Evolutionary conservation across 2,329 filamentous ascomycete genomes (phyloP), one percentile per base, ranked within the genome.

Genomic region (Dothidotthia symphoricarpi): DNA sequence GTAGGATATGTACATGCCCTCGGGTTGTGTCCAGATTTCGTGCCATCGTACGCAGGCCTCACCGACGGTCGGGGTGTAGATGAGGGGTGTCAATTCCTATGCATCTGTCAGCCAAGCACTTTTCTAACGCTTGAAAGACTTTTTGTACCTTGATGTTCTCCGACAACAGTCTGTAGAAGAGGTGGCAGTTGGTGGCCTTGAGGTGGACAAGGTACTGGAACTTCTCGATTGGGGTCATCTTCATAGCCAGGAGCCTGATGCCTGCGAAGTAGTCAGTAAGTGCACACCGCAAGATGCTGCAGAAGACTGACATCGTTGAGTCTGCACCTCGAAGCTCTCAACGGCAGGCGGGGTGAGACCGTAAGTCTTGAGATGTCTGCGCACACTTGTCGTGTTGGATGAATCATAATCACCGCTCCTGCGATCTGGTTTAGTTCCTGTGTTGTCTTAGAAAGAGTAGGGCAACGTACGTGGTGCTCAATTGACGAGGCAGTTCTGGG

Each of bases 31-130:
- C 75, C 95, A 97, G 57, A 97, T 81, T 59, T 91, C 88, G 26
- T 90, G 95, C 81, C 95, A 98, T 71, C 91, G 85, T 65, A 95
- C 76, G 74, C 93, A 98, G 53, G 95, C 93, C 67, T 97, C 91
- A 59, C 93, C 93, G 58, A 98, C 89, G 61, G 86, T 90, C 30
- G 87, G 87, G 13, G 87, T 93, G 73, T 93, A 93, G 58, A 93
- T 87, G 50, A 91, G 74, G 32, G 87, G 87, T 71, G 88, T 90
- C 53, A 91, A 73, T 58, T 89, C 85, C 71, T 84, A 75, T 12
- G 3, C 6, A 22, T 14, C 8, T 7, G 51, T 66, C 44, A 83
- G 57, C 34, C 35, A 15, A 27, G 14, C 3, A 24, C 3, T 16
- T 31, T 27, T 34, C 31, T 19, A 27, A 22, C 8, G 3, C 7